Conservation (phyloP, 225 moss, liverwort and hornwort species). For the Straminergon stramineum region DNA sequence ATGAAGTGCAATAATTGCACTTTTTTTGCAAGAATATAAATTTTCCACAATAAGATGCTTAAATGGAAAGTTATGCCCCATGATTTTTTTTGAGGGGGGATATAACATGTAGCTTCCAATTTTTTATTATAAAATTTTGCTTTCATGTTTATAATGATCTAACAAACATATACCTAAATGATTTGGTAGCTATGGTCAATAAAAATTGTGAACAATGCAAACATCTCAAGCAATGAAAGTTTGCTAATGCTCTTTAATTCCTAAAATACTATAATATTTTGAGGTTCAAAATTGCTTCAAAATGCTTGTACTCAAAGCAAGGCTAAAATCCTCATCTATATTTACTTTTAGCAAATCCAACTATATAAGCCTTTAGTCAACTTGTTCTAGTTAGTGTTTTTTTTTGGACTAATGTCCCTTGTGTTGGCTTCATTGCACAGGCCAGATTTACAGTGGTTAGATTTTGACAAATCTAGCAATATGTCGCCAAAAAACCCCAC, state of each 20-base stretch:
- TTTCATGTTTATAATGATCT: not conserved
- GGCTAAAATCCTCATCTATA: not conserved
- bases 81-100: not conserved
- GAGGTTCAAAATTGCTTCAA: not conserved
- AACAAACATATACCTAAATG: not conserved
- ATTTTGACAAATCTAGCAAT: no score
- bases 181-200: not conserved
- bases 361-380: fast-evolving
- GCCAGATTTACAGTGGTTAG: no score
- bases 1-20: no score
- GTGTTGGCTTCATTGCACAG: no score
- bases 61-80: not conserved
- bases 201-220: not conserved
- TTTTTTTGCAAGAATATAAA: not conserved
- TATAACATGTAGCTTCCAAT: fast-evolving
- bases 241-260: not conserved
- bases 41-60: not conserved
- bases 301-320: not conserved
- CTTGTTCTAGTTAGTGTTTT: no score
- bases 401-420: no score
- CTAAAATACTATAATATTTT: not conserved
- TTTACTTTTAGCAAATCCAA: no score
- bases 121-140: fast-evolving
- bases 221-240: not conserved
- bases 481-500: no score